phyloP scores from a whole-genome alignment of 2,329 filamentous ascomycete genomes.

The Arthrinium puccinioides region DNA sequence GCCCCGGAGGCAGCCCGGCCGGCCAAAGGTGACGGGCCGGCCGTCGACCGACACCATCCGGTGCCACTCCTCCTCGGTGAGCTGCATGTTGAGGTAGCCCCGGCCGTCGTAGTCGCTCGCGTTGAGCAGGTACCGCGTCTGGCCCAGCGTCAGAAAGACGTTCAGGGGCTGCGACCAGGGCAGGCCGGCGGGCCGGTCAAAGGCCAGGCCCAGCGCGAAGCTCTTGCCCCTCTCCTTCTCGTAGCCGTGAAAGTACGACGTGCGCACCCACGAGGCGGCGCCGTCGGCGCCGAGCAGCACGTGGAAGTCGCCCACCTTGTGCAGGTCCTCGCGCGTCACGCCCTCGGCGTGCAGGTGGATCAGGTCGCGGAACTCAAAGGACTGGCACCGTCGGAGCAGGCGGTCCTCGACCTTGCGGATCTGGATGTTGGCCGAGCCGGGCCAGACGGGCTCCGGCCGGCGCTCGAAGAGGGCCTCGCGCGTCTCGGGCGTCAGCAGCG shows the following conservation, averaged over 20 bases:
- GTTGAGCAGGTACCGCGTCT: constrained; percentile 28
- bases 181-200: constrained; percentile 23
- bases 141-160: constrained; percentile 27
- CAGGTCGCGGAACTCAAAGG: constrained; percentile 19
- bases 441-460: constrained; percentile 26
- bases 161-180: constrained; percentile 28
- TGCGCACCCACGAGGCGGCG: constrained; percentile 26
- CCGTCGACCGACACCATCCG: constrained; percentile 24
- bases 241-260: constrained; percentile 25
- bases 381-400: constrained; percentile 16
- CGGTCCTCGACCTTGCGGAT: constrained; percentile 30
- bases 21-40: constrained; percentile 24
- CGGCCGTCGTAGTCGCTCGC: constrained; percentile 25
- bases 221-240: constrained; percentile 26
- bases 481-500: constrained; percentile 18
- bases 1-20: constrained; percentile 20
- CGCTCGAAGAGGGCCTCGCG: constrained; percentile 23
- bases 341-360: constrained; percentile 25
- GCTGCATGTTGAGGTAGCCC: constrained; percentile 29
- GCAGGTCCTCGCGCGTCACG: constrained; percentile 19
- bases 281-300: constrained; percentile 27
- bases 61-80: constrained; percentile 27
- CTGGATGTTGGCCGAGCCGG: constrained; percentile 27
- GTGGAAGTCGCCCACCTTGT: constrained; percentile 26
- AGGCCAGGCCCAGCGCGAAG: constrained; percentile 26